Evolutionary conservation across 2,329 filamentous ascomycete species (phyloP).

Genomic region (Huntiella bhutanensis): DNA sequence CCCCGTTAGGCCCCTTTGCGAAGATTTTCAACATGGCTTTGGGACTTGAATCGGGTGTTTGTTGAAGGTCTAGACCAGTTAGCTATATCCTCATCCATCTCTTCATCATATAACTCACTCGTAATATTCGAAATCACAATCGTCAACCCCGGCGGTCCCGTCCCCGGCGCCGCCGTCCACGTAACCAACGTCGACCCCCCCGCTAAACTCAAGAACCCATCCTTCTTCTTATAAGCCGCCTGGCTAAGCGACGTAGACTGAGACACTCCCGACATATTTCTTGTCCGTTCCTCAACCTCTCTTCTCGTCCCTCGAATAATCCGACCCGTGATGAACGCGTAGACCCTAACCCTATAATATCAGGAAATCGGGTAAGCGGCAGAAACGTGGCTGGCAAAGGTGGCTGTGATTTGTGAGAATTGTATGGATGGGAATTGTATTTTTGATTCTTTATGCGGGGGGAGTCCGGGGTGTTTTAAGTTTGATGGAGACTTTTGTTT

Average conservation of each 20-base stretch:
- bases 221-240: constrained; percentile 85
- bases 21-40: constrained; percentile 94
- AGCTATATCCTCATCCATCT: not conserved
- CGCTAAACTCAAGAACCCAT: constrained; percentile 63
- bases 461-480: too few species aligned
- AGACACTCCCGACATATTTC: too few species aligned
- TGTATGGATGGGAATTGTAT: too few species aligned
- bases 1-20: constrained; percentile 41
- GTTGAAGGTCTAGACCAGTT: constrained; percentile 55
- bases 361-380: too few species aligned
- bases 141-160: constrained; percentile 44
- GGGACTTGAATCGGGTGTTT: constrained; percentile 69
- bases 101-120: constrained; percentile 34
- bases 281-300: too few species aligned
- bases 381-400: too few species aligned
- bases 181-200: constrained; percentile 54
- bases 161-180: constrained; percentile 56
- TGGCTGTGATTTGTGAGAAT: too few species aligned
- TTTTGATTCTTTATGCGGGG: too few species aligned
- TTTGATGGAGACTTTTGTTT: too few species aligned
- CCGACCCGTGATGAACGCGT: too few species aligned
- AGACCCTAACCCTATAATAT: too few species aligned
- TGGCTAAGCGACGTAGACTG: constrained; percentile 35
- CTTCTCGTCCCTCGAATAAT: too few species aligned
- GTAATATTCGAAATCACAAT: constrained; percentile 60